Conservation (phyloP, 257 asterid species). For the Scutellaria baicalensis region DNA sequence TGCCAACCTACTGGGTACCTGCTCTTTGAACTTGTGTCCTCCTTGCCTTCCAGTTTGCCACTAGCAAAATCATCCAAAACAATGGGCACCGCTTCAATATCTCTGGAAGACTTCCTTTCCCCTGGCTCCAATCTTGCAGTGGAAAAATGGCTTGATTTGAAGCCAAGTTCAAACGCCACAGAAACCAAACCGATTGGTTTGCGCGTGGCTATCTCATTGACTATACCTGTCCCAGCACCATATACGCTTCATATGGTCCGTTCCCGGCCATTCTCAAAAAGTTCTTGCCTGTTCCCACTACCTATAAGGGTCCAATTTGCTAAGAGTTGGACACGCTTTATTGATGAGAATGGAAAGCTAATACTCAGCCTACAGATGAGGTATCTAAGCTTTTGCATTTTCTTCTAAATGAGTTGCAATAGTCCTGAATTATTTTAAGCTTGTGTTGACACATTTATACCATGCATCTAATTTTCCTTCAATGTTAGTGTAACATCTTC, state of each 20-base stretch:
- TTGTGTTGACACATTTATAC: not conserved
- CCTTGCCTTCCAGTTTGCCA: conserved; percentile 29
- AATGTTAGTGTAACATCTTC: not conserved
- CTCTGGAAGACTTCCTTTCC: conserved; percentile 48
- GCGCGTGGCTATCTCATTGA: conserved; percentile 77
- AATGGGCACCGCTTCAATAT: conserved; percentile 51
- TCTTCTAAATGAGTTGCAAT: not conserved
- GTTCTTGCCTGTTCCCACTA: conserved; percentile 62
- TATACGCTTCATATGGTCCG: conserved; percentile 46
- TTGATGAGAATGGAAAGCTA: conserved; percentile 63
- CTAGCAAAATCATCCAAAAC: conserved; percentile 37
- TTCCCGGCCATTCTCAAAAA: conserved; percentile 46
- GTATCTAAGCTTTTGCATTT: conserved; percentile 24
- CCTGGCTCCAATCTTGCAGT: conserved; percentile 41
- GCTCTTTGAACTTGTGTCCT: conserved; percentile 53
- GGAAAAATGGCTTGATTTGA: conserved; percentile 89
- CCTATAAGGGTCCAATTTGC: conserved; percentile 38
- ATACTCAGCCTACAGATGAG: conserved; percentile 72
- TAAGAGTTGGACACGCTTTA: conserved; percentile 45
- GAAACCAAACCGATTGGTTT: conserved; percentile 47
- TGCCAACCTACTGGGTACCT: conserved; percentile 75
- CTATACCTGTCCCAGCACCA: conserved; percentile 63
- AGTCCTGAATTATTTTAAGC: not conserved
- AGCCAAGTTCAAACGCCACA: conserved; percentile 42
- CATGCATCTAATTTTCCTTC: not conserved